Percentiles rank a stretch among this genome's conserved stretches.
Conservation (phyloP, 345 rosid species). For the Moringa oleifera region DNA sequence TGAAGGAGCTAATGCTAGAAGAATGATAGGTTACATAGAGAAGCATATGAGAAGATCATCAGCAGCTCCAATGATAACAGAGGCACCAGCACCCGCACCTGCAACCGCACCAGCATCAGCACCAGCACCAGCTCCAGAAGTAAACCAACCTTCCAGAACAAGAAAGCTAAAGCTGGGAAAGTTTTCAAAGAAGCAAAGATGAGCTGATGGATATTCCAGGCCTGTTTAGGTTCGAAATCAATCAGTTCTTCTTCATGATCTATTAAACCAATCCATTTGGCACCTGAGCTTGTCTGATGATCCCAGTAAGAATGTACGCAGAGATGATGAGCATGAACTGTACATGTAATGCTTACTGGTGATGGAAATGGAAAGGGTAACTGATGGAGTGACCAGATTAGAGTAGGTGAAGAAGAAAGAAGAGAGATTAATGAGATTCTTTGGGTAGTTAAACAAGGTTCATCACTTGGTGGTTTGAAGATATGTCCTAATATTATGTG, state of each 20-base stretch:
- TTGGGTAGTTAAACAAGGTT: not conserved
- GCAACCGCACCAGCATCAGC: constrained; percentile 11
- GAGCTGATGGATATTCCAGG: not conserved
- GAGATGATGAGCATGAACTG: too few relatives aligned
- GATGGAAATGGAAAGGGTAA: too few relatives aligned
- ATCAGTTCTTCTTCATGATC: not conserved
- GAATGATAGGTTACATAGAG: constrained; percentile 34
- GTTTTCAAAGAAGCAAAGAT: constrained; percentile 9
- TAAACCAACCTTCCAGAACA: constrained; percentile 13
- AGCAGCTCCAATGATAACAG: constrained; percentile 4
- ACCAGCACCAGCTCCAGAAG: constrained; percentile 17
- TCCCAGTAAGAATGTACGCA: too few relatives aligned
- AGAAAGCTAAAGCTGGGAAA: constrained; percentile 2
- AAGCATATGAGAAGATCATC: constrained; percentile 11
- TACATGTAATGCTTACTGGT: too few relatives aligned
- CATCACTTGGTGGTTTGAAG: not conserved
- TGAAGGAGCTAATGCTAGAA: constrained; percentile 36
- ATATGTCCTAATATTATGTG: too few relatives aligned
- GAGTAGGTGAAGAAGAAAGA: not conserved
- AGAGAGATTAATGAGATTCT: too few relatives aligned
- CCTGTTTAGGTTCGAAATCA: constrained; percentile 8
- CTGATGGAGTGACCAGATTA: not conserved
- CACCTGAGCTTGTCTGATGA: too few relatives aligned
- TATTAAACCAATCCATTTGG: too few relatives aligned
- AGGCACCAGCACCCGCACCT: constrained; percentile 11